Evolutionary conservation across 169 alveolate species (phyloP).

Genomic region (Plasmodium inui): DNA sequence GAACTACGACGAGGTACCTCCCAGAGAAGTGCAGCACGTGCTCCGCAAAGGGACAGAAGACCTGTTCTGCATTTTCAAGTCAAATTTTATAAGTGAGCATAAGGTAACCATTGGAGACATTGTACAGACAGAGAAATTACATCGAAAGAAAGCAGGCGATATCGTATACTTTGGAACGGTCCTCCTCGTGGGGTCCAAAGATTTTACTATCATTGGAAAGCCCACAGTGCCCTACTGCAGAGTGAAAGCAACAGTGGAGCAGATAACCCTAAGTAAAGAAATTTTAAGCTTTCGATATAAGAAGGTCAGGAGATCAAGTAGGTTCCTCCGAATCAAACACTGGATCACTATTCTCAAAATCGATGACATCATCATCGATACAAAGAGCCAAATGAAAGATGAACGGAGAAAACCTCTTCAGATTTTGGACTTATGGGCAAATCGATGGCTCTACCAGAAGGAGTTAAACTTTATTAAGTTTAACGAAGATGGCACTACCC

Average conservation of each 20-base stretch:
- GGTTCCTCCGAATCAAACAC: conserved; percentile 88
- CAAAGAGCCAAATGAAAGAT: conserved; percentile 44
- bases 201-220: conserved; percentile 92
- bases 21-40: conserved; percentile 66
- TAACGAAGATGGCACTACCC: conserved; percentile 39
- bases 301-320: conserved; percentile 87
- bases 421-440: conserved; percentile 90
- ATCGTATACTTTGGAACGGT: conserved; percentile 89
- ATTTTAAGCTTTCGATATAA: conserved; percentile 87
- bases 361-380: conserved; percentile 86
- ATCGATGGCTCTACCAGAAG: conserved; percentile 88
- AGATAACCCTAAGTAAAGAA: conserved; percentile 90
- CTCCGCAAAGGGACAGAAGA: conserved; percentile 54
- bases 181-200: conserved; percentile 86
- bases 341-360: conserved; percentile 89
- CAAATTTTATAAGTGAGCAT: conserved; percentile 82
- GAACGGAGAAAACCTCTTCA: conserved; percentile 77
- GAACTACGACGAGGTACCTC: conserved; percentile 82
- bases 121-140: conserved; percentile 89
- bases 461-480: conserved; percentile 84
- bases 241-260: conserved; percentile 90
- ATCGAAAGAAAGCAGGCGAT: conserved; percentile 87
- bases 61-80: conserved; percentile 83
- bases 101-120: conserved; percentile 90
- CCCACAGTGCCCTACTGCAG: conserved; percentile 92